Evolutionary conservation across 2,329 filamentous ascomycete species (phyloP).

Genomic region (Cordyceps cicadae): DNA sequence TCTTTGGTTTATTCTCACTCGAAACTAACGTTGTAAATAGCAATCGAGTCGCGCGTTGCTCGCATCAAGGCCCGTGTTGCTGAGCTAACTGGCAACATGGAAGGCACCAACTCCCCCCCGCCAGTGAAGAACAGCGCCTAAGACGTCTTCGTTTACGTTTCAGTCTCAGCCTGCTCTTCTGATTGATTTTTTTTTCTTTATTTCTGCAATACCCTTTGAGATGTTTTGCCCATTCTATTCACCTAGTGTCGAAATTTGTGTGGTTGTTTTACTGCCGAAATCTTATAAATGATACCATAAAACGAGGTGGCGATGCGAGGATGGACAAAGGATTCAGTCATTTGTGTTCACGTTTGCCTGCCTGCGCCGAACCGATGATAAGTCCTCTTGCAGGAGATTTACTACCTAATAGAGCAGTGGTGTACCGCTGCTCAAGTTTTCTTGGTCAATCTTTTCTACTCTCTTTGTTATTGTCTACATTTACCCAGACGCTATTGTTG

Average conservation of each 20-base stretch:
- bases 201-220: conserved; percentile 6
- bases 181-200: background rate
- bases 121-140: background rate
- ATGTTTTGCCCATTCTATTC: background rate
- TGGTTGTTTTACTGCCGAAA: conserved; percentile 11
- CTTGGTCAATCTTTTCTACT: background rate
- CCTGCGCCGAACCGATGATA: background rate
- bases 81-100: conserved; percentile 81
- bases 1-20: background rate
- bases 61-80: conserved; percentile 97
- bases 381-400: background rate
- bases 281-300: conserved; percentile 22
- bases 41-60: conserved; percentile 91
- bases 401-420: conserved; percentile 1
- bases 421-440: background rate
- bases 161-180: background rate
- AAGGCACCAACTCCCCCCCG: conserved; percentile 38
- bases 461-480: background rate
- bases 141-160: background rate
- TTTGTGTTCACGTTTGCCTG: background rate
- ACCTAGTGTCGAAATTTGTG: conserved; percentile 1
- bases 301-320: conserved; percentile 2
- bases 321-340: background rate
- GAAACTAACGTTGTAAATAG: conserved; percentile 37
- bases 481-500: background rate